These are phyloP conservation scores for Cardamine occulta DNA, from an alignment of 345 rosid genomes.

Conservation along the genomic window DNA sequence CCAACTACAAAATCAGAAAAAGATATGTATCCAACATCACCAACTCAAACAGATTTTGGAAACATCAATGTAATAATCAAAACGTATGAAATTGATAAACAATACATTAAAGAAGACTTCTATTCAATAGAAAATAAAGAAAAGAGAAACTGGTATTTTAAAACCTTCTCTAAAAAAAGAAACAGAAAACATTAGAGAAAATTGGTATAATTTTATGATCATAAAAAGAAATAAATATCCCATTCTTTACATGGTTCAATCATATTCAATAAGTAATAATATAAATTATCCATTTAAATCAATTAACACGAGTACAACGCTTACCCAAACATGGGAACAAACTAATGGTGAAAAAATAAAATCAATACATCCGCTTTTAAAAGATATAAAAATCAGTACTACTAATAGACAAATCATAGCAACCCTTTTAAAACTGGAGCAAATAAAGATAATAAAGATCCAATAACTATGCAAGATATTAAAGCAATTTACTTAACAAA, in stretches of 20 bases:
- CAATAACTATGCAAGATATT: too few species aligned
- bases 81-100: neutral
- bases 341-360: too few species aligned
- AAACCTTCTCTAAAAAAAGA: too few species aligned
- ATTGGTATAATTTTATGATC: neutral
- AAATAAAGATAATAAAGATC: too few species aligned
- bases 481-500: too few species aligned
- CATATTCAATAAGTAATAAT: rapidly evolving
- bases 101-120: neutral
- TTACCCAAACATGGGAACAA: too few species aligned
- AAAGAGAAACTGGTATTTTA: neutral
- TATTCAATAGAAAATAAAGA: neutral
- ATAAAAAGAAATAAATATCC: neutral
- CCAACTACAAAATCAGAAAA: too few species aligned
- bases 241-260: neutral
- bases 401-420: neutral
- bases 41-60: too few species aligned
- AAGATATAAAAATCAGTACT: neutral
- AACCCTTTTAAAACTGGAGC: too few species aligned
- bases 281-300: neutral
- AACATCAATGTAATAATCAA: neutral
- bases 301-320: neutral
- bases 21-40: too few species aligned
- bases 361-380: neutral
- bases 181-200: neutral